Percentiles rank a stretch among this genome's conserved stretches.
Conservation (phyloP, 768 basidiomycete genomes). For the Suillus occidentalis region DNA sequence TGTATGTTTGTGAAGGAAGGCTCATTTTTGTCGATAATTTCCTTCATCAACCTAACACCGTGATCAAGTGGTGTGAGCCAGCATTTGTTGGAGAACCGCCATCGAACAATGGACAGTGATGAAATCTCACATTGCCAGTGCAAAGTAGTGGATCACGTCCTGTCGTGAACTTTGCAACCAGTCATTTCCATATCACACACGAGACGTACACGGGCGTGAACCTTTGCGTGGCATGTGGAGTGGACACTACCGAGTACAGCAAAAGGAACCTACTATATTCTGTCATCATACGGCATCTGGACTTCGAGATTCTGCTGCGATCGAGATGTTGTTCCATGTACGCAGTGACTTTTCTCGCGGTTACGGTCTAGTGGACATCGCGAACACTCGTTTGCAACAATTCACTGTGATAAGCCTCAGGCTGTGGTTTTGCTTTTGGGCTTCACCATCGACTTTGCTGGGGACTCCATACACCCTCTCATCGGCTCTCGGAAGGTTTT, state of each 20-base stretch:
- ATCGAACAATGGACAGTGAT: not conserved
- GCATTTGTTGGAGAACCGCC: not conserved
- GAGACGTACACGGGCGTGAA: not conserved
- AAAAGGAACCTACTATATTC: not conserved
- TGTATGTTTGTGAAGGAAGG: not conserved
- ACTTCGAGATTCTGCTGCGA: constrained; percentile 55
- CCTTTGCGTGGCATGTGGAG: not conserved
- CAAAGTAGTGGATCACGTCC: not conserved
- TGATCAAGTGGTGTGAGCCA: not conserved
- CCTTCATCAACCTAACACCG: not conserved
- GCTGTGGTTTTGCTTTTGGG: not conserved
- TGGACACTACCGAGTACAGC: not conserved
- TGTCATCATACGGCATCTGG: not conserved
- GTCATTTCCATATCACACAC: not conserved
- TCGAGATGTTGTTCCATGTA: constrained; percentile 79
- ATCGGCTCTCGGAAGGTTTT: constrained; percentile 81
- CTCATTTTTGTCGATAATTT: not conserved
- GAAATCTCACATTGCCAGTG: not conserved
- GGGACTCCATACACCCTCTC: constrained; percentile 39
- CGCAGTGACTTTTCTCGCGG: constrained; percentile 73
- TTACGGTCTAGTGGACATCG: constrained; percentile 50
- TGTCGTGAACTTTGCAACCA: not conserved
- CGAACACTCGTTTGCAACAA: not conserved
- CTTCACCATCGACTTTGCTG: constrained; percentile 6
- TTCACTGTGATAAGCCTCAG: not conserved